phyloP scores from a whole-genome alignment of 2,329 filamentous ascomycete genomes.

The Dactylellina sp. region DNA sequence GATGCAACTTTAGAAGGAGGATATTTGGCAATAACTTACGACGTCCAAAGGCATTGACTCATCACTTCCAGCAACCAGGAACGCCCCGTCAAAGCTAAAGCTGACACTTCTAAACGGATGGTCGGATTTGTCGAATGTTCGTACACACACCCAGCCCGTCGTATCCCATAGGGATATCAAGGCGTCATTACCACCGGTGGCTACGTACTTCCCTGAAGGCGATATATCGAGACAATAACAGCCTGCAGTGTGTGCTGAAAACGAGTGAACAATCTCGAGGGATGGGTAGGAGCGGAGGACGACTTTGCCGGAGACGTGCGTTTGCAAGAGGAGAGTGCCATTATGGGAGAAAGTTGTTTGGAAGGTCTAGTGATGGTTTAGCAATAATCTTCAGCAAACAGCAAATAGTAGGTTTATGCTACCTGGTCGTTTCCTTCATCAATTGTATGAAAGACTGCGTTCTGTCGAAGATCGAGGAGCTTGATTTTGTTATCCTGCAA shows the following conservation, averaged over 20 bases:
- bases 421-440: conserved; percentile 57
- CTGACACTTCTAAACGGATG: conserved; percentile 67
- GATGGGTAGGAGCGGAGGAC: conserved; percentile 66
- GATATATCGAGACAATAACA: conserved; percentile 67
- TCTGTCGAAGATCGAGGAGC: conserved; percentile 59
- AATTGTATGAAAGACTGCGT: conserved; percentile 59
- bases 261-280: conserved; percentile 63
- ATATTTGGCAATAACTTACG: conserved; percentile 52
- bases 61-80: conserved; percentile 68
- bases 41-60: conserved; percentile 63
- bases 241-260: conserved; percentile 68
- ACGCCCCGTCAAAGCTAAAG: conserved; percentile 69
- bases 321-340: conserved; percentile 67
- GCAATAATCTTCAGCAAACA: conserved; percentile 60
- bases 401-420: background rate
- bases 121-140: conserved; percentile 66
- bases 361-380: conserved; percentile 65
- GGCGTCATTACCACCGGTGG: conserved; percentile 68
- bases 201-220: conserved; percentile 67
- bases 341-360: conserved; percentile 68
- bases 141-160: conserved; percentile 68
- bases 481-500: conserved; percentile 62
- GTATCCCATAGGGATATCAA: conserved; percentile 70
- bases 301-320: conserved; percentile 67
- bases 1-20: background rate